Evolutionary conservation across 2,329 filamentous ascomycete species (phyloP).

Genomic region (Pyricularia grisea): DNA sequence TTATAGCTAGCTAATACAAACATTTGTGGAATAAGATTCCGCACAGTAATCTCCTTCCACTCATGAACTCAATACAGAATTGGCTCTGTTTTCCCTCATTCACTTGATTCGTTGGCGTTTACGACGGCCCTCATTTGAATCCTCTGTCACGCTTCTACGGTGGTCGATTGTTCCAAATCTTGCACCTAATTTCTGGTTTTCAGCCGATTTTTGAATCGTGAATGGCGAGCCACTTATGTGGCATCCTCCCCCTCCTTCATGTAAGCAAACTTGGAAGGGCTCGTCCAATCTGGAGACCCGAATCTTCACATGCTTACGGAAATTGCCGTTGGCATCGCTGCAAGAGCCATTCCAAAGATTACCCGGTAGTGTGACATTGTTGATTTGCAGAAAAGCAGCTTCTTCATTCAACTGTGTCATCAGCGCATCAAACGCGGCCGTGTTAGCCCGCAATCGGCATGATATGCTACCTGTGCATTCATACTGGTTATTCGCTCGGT

Average conservation of each 20-base stretch:
- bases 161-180: constrained; percentile 1
- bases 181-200: neutral
- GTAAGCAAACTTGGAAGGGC: neutral
- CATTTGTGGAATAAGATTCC: neutral
- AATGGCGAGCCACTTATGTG: neutral
- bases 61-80: neutral
- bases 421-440: neutral
- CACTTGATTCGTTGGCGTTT: neutral
- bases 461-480: neutral
- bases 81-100: neutral
- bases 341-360: neutral
- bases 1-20: neutral
- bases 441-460: neutral
- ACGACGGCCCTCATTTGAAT: neutral
- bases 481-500: neutral
- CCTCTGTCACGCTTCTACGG: constrained; percentile 1
- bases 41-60: neutral
- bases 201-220: neutral
- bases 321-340: neutral
- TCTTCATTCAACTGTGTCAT: constrained; percentile 1
- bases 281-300: neutral
- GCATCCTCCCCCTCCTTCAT: neutral
- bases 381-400: neutral
- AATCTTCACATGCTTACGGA: neutral
- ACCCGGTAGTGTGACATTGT: neutral